Evolutionary conservation across 805 yeast species (phyloP).

Genomic region (Kregervanrija pseudodelftensis): DNA sequence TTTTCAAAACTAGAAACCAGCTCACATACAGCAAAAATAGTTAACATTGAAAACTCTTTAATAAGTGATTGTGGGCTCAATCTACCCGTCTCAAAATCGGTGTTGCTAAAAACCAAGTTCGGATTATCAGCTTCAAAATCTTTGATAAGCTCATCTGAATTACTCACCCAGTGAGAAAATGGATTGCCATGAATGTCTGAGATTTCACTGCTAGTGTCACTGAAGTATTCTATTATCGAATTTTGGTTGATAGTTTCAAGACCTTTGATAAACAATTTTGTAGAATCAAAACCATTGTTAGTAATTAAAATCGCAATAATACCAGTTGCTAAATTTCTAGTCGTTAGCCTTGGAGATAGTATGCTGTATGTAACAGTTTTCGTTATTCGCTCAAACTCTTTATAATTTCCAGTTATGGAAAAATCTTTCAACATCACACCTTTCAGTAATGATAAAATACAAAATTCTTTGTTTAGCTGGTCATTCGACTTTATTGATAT

Average conservation of each 20-base stretch:
- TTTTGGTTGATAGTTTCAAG: slow-evolving; percentile 1
- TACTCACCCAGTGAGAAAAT: slow-evolving; percentile 14
- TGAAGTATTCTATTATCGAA: background rate
- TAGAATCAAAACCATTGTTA: slow-evolving; percentile 13
- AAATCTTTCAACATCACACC: slow-evolving; percentile 55
- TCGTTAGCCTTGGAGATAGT: slow-evolving; percentile 63
- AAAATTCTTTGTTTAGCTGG: slow-evolving; percentile 62
- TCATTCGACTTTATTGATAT: slow-evolving; percentile 34
- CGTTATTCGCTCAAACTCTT: slow-evolving; percentile 38
- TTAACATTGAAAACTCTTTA: slow-evolving; percentile 59
- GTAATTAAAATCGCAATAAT: slow-evolving; percentile 47
- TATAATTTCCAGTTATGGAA: slow-evolving; percentile 53
- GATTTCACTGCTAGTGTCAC: background rate
- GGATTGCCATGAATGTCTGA: slow-evolving; percentile 2
- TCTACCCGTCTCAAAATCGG: slow-evolving; percentile 7
- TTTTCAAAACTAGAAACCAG: slow-evolving; percentile 39
- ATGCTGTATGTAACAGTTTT: slow-evolving; percentile 66
- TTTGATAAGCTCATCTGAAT: slow-evolving; percentile 12
- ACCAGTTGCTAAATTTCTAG: slow-evolving; percentile 77
- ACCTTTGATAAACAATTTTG: slow-evolving; percentile 10
- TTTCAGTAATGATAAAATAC: slow-evolving; percentile 70
- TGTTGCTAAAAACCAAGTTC: slow-evolving; percentile 1
- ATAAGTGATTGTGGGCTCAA: slow-evolving; percentile 13
- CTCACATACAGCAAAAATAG: slow-evolving; percentile 64
- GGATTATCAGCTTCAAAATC: slow-evolving; percentile 9